Base-by-base conservation (phyloP, 2,329 filamentous ascomycete genomes). In the Pseudovirgaria hyperparasitica region DNA sequence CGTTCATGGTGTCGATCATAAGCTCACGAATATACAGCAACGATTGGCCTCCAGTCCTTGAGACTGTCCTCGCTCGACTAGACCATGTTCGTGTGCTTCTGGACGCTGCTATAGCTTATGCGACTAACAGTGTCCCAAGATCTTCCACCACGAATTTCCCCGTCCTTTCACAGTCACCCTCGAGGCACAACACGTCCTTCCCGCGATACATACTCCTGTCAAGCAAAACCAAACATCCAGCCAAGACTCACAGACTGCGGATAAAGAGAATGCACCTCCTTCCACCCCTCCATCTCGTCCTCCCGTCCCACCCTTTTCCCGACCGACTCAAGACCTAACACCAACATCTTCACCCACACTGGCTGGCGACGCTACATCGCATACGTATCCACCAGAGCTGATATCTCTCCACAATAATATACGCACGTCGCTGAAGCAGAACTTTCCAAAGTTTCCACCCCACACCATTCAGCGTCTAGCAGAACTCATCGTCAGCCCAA, bases 401-500 rank as follows among this genome's bases (percentile, higher is more conserved):
- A 38, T 43, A 13, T 43, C 37, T 32, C 46, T 48, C 31, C 53
- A 46, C 40, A 38, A 39, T 3, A 45, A 46, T 1, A 54, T 59
- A 33, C 42, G 45, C 2, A 36, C 55, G 5, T 73, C 76, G 10
- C 62, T 93, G 20, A 62, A 56, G 26, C 63, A 62, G 3, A 70
- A 68, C 38, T 98, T 98, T 54, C 49, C 70, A 13, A 60, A 63
- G 3, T 70, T 80, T 41, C 87, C 90, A 2, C 90, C 90, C 1
- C 84, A 96, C 51, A 96, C 90, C 3, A 70, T 94, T 35, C 90
- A 98, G 57, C 79, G 90, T 20, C 69, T 98, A 13, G 74, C 85
- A 13, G 90, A 98, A 61, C 75, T 96, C 16, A 62, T 93, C 4
- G 63, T 92, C 19, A 57, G 65, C 15, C 90, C 90, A 1, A 76